Base-by-base conservation (phyloP, 768 basidiomycete species). In the Phanerochaete sordida region DNA sequence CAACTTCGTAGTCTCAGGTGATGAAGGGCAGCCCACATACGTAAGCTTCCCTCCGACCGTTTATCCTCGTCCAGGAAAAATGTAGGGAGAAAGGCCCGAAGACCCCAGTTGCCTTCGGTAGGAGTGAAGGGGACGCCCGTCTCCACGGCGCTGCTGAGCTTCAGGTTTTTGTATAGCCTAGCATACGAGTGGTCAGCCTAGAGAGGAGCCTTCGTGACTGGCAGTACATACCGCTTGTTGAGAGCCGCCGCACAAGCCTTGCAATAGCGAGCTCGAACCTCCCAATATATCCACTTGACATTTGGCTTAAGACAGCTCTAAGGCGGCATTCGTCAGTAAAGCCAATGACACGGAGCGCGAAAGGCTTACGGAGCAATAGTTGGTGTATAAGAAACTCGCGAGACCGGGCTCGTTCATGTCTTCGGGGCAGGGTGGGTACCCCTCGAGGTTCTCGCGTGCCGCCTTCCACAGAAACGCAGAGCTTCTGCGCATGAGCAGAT, bases 401-500 rank as follows among this genome's bases (percentile, higher is more conserved):
- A 56, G 56, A 33, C 45, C 59, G 3, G 55, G 53, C 46, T 56
- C 54, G 30, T 30, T 61, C 26, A 56, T 21, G 39, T 56, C 53
- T 19, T 46, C 46, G 4, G 59, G 59, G 43, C 59, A 61, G 13
- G 43, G 45, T 9, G 59, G 59, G 31, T 56, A 54, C 16, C 26
- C 47, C 15, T 31, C 30, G 2, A 61, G 45, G 28, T 56, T 61
- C 1, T 23, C 27, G 19, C 24, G 50, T 21, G 58, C 58, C 16
- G 26, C 39, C 30, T 39, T 62, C 61, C 61, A 62, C 11, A 62
- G 27, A 11, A 31, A 45, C 16, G 33, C 33, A 13, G 49, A 52
- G 23, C 26, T 23, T 3, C 30, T 23, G 27, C 31, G 6, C 52
- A 71, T 55, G 9, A 77, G 65, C 21, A 70, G 58, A 1, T 31